Base-by-base conservation (phyloP, 352 stramenopile species). In the Pythium aquatile region DNA sequence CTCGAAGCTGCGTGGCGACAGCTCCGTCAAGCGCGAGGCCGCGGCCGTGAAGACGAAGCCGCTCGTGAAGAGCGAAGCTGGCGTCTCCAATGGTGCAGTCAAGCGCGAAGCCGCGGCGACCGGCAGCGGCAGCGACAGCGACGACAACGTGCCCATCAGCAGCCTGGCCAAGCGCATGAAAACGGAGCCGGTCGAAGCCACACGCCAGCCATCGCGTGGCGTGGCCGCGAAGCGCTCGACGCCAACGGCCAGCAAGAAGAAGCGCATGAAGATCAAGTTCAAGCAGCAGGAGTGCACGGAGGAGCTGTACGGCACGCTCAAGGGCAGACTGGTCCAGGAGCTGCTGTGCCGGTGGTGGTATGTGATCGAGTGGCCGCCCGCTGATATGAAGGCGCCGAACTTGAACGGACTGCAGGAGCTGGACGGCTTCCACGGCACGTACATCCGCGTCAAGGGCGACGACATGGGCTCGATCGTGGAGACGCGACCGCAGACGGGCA, bases 261-360 rank as follows among this genome's bases (percentile, higher is more conserved):
- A 90, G 68, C 74, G 79, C 48, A 81, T 89, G 65, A 90, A 90
- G 76, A 91, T 93, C 73, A 90, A 88, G 61, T 91, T 88, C 60
- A 89, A 90, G 47, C 86, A 95, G 66, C 84, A 95, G 57, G 86
- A 92, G 64, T 91, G 79, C 65, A 89, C 86, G 28, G 86, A 95
- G 61, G 73, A 90, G 54, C 71, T 95, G 24, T 95, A 95, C 56
- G 66, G 87, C 52, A 82, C 86, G 53, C 72, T 92, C 17, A 95
- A 95, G 69, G 86, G 86, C 0, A 73, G 72, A 48, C 53, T 95
- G 11, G 82, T 76, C 13, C 86, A 95, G 63, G 80, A 93, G 64
- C 65, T 95, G 52, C 64, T 95, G 47, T 95, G 86, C 70, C 81
- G 86, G 24, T 95, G 86, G 86, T 95, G 86, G 86, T 95, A 95